Conservation (phyloP, 768 basidiomycete genomes). For the Pleurotus platypus region DNA sequence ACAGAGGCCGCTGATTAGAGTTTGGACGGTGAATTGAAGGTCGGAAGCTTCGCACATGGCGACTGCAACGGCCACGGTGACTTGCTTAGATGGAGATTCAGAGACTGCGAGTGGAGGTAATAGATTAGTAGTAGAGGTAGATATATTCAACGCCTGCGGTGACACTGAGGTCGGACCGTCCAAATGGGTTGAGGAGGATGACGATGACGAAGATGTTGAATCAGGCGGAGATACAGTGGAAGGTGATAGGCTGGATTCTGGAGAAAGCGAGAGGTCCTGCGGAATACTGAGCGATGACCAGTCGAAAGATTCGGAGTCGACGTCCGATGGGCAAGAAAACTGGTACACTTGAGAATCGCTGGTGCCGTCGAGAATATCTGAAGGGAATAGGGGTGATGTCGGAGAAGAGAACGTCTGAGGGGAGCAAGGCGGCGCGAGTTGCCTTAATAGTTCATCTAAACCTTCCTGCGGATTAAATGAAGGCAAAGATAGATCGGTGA, state of each 20-base stretch:
- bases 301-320: slow-evolving; percentile 4
- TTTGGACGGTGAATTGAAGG: slow-evolving; percentile 8
- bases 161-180: background rate
- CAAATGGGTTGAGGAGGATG: background rate
- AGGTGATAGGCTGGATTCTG: background rate
- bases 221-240: background rate
- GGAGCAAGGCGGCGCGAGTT: background rate
- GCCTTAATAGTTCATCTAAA: slow-evolving; percentile 1
- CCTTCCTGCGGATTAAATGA: background rate
- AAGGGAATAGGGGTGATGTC: background rate
- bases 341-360: slow-evolving; percentile 3
- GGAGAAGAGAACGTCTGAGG: background rate
- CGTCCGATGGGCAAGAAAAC: slow-evolving; percentile 7
- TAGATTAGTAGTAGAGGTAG: slow-evolving; percentile 4
- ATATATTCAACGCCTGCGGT: background rate
- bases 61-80: slow-evolving; percentile 7
- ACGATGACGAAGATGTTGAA: background rate
- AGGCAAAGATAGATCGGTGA: background rate
- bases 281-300: slow-evolving; percentile 1
- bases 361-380: background rate
- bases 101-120: background rate
- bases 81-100: slow-evolving; percentile 2
- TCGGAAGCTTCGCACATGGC: slow-evolving; percentile 7
- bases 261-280: background rate
- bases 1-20: slow-evolving; percentile 8